A percentile compares a stretch with the other conserved stretches of the same genome.
phyloP scores from a whole-genome alignment of 441 rosid species.

The Gossypium lobatum region DNA sequence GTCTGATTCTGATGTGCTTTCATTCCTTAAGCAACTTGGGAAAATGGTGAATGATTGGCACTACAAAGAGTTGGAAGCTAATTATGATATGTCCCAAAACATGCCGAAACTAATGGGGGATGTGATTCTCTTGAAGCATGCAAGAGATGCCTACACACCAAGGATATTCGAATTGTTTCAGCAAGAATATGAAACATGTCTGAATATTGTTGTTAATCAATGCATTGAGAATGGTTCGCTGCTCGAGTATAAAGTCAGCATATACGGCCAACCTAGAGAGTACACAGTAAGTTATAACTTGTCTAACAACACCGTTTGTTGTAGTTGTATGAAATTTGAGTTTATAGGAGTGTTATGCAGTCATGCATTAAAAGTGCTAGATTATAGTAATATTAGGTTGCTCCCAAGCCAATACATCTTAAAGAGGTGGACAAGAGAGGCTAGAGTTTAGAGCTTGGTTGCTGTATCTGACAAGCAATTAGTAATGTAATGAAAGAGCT shows the following conservation, averaged over 20 bases:
- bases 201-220: conserved; percentile 6
- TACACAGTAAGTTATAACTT: background rate
- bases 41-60: conserved; percentile 6
- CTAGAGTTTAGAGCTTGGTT: conserved; percentile 7
- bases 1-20: conserved; percentile 3
- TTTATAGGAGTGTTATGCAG: conserved; percentile 7
- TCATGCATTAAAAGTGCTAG: conserved; percentile 13
- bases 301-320: background rate
- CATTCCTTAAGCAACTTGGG: conserved; percentile 7
- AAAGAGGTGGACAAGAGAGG: conserved; percentile 19
- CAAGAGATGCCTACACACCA: conserved; percentile 9
- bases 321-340: conserved; percentile 11
- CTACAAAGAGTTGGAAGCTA: conserved; percentile 11
- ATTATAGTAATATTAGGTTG: conserved; percentile 8
- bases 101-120: conserved; percentile 7
- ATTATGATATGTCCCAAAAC: conserved; percentile 1
- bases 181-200: conserved; percentile 11
- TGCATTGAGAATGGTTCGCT: background rate
- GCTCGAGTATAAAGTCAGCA: background rate
- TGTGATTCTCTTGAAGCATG: conserved; percentile 9
- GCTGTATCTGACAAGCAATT: background rate
- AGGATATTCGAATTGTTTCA: conserved; percentile 13
- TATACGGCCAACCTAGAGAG: background rate
- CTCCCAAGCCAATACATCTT: conserved; percentile 11
- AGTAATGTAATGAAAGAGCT: background rate